phyloP scores from a whole-genome alignment of 345 rosid genomes.

The Eucalyptus pumila region DNA sequence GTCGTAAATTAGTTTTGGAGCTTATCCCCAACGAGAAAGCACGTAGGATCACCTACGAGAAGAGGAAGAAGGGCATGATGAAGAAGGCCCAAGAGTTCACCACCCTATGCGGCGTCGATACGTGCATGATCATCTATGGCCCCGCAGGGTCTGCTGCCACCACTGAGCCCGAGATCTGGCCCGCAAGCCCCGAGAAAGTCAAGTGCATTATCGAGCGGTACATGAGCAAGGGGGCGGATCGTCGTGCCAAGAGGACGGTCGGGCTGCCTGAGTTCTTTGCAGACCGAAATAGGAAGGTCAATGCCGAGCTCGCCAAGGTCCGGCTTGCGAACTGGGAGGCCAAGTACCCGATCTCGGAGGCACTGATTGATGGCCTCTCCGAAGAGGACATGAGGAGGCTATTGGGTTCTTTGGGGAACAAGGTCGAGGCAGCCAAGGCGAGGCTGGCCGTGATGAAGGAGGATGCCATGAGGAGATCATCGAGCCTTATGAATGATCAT shows the following conservation, averaged over 20 bases:
- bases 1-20: conserved; percentile 10
- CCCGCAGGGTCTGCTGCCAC: neutral
- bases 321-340: neutral
- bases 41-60: conserved; percentile 5
- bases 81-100: conserved; percentile 20
- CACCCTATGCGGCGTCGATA: conserved; percentile 7
- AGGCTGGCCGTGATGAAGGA: neutral
- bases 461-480: neutral
- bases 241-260: neutral
- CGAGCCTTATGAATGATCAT: neutral
- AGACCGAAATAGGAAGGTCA: neutral
- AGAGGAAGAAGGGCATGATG: conserved; percentile 9
- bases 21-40: conserved; percentile 12
- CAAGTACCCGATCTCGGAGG: neutral
- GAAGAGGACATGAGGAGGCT: neutral
- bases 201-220: conserved; percentile 1
- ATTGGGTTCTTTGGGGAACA: neutral
- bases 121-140: conserved; percentile 10
- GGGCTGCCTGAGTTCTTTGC: conserved; percentile 1
- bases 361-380: neutral
- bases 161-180: conserved; percentile 4
- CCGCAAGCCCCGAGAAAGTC: neutral
- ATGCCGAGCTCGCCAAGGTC: neutral
- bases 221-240: neutral
- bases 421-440: neutral